A percentile compares a stretch with the other conserved stretches of the same genome.
phyloP scores from a whole-genome alignment of 495 filamentous ascomycete genomes.

The Penicillium tannophilum region DNA sequence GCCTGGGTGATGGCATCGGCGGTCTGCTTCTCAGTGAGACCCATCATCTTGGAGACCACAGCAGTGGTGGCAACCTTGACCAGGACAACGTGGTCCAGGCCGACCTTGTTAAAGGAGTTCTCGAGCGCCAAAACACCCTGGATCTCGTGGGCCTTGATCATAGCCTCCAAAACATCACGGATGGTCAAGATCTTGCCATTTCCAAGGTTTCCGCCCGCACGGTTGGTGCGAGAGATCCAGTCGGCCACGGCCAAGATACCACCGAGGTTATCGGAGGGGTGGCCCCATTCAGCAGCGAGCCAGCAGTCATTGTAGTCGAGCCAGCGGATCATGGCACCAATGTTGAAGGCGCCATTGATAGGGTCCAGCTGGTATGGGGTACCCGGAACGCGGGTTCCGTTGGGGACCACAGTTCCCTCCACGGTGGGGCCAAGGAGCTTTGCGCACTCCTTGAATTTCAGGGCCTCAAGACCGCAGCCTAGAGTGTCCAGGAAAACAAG shows the following conservation, averaged over 20 bases:
- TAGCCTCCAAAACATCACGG: constrained; percentile 90
- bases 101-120: constrained; percentile 98
- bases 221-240: constrained; percentile 96
- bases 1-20: constrained; percentile 95
- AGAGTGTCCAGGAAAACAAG: constrained; percentile 93
- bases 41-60: constrained; percentile 92
- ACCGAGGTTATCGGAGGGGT: constrained; percentile 95
- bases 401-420: constrained; percentile 86
- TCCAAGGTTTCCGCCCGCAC: constrained; percentile 81
- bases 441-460: constrained; percentile 93
- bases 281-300: constrained; percentile 98
- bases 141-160: constrained; percentile 99
- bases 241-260: constrained; percentile 95
- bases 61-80: constrained; percentile 97
- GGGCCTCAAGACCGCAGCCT: constrained; percentile 91
- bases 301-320: constrained; percentile 99
- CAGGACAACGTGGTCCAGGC: constrained; percentile 93
- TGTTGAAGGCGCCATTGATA: constrained; percentile 96
- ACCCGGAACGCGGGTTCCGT: constrained; percentile 88
- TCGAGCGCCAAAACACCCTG: constrained; percentile 95
- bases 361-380: constrained; percentile 95
- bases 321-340: constrained; percentile 97
- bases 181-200: constrained; percentile 84
- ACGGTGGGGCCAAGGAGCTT: constrained; percentile 96
- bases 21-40: constrained; percentile 84